These are phyloP conservation scores for Lactarius tabidus DNA, from an alignment of 768 basidiomycete species.

Conservation along the genomic window DNA sequence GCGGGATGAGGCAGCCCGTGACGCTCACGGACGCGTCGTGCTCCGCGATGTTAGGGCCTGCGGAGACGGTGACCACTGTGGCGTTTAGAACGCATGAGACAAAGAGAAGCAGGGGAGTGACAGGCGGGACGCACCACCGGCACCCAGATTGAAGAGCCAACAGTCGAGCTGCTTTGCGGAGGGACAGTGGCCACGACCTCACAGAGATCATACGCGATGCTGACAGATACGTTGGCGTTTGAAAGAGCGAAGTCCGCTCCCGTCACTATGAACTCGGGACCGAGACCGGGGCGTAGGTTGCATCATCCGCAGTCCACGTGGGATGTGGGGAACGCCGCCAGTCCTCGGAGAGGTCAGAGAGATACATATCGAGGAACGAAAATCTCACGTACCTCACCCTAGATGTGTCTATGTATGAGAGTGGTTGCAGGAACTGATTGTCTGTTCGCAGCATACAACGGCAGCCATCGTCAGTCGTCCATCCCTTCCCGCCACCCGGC, in stretches of 20 bases:
- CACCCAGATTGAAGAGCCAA: conserved; percentile 33
- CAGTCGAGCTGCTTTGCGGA: conserved; percentile 29
- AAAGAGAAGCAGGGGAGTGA: no score
- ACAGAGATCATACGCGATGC: conserved; percentile 41
- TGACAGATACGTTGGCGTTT: conserved; percentile 36
- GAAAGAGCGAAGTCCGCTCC: conserved; percentile 29
- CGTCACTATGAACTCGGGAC: conserved; percentile 45
- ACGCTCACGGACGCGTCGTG: conserved; percentile 36
- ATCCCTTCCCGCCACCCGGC: no score
- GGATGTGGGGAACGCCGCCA: conserved; percentile 81
- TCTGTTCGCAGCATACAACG: conserved; percentile 91
- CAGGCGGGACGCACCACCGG: conserved; percentile 46
- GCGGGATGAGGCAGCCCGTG: conserved; percentile 47
- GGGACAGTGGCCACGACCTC: conserved; percentile 46
- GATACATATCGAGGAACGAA: conserved; percentile 9
- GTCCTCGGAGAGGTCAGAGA: conserved; percentile 43
- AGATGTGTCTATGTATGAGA: conserved; percentile 67
- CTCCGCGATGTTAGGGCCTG: conserved; percentile 31
- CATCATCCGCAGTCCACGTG: conserved; percentile 62
- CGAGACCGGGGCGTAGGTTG: conserved; percentile 86
- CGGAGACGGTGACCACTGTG: conserved; percentile 34
- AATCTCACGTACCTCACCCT: conserved; percentile 53
- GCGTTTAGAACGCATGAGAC: conserved; percentile 30
- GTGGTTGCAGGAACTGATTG: no score
- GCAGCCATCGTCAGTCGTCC: no score